These are phyloP conservation scores for Sophora flavescens DNA, from an alignment of 306 rosid species.

Conservation along the genomic window DNA sequence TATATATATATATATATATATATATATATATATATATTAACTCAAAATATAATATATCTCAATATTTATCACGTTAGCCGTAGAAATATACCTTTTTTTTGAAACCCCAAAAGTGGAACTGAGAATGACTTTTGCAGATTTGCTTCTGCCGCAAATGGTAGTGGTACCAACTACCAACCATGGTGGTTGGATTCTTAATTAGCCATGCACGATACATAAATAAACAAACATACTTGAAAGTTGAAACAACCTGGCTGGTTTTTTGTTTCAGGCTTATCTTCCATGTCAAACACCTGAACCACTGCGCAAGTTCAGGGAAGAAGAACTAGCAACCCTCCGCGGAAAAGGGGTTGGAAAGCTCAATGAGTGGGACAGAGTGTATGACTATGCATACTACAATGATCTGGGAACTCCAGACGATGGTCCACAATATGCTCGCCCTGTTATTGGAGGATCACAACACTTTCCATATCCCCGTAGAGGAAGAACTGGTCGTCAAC, in stretches of 20 bases:
- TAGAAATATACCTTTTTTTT: too few relatives aligned
- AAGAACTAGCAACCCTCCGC: conserved; percentile 69
- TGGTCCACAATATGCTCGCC: conserved; percentile 65
- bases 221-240: background rate
- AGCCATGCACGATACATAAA: too few relatives aligned
- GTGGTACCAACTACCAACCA: too few relatives aligned
- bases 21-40: too few relatives aligned
- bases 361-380: conserved; percentile 94
- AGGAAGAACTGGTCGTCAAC: conserved; percentile 84
- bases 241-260: background rate
- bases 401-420: conserved; percentile 80
- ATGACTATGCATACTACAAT: conserved; percentile 90
- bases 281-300: conserved; percentile 76
- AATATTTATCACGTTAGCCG: too few relatives aligned
- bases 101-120: too few relatives aligned
- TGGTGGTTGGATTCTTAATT: too few relatives aligned
- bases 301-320: conserved; percentile 67
- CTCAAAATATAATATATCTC: too few relatives aligned
- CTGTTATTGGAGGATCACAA: conserved; percentile 77
- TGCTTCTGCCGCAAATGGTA: too few relatives aligned
- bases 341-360: conserved; percentile 75
- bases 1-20: too few relatives aligned
- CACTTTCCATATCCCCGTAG: conserved; percentile 84
- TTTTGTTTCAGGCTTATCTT: conserved; percentile 69
- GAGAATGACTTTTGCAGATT: too few relatives aligned